Evolutionary conservation across 1,139 yeast genomes (phyloP), one percentile per base, ranked within the genome.

Genomic region (Oligophagozyma castellii): DNA sequence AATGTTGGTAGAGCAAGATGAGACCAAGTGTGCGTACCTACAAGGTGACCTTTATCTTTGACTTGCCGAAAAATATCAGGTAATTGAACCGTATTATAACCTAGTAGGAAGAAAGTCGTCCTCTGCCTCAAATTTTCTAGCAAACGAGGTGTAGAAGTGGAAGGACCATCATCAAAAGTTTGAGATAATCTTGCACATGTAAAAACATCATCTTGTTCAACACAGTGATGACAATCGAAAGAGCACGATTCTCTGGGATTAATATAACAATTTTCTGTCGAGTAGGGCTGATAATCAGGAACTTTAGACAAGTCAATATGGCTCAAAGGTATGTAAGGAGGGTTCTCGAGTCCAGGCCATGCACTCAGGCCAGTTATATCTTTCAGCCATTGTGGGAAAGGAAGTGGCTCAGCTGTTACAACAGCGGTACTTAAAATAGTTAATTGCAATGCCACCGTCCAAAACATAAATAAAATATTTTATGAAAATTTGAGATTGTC

Each of bases 101-200:
- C 96, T 35, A 84, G 63, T 1, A 86, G 76, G 59, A 86, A 86
- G 46, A 86, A 84, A 0, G 95, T 86, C 0, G 83, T 58, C 35
- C 65, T 68, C 33, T 59, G 63, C 5, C 60, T 53, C 35, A 84
- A 55, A 16, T 62, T 58, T 5, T 63, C 58, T 14, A 84, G 50
- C 25, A 86, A 60, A 34, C 62, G 63, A 3, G 67, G 55, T 0
- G 95, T 84, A 14, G 70, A 65, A 0, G 71, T 70, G 0, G 89
- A 69, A 1, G 98, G 98, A 0, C 98, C 96, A 52, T 89, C 96
- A 51, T 86, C 98, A 55, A 86, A 86, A 0, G 94, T 77, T 54
- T 86, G 96, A 0, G 86, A 73, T 27, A 86, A 55, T 35, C 59
- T 59, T 1, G 77, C 70, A 51, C 95, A 84, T 1, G 89, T 70